Percentiles rank a stretch among this genome's conserved stretches.
Evolutionary conservation across 1,284 basidiomycete genomes (phyloP).

Genomic region (Malassezia nana): DNA sequence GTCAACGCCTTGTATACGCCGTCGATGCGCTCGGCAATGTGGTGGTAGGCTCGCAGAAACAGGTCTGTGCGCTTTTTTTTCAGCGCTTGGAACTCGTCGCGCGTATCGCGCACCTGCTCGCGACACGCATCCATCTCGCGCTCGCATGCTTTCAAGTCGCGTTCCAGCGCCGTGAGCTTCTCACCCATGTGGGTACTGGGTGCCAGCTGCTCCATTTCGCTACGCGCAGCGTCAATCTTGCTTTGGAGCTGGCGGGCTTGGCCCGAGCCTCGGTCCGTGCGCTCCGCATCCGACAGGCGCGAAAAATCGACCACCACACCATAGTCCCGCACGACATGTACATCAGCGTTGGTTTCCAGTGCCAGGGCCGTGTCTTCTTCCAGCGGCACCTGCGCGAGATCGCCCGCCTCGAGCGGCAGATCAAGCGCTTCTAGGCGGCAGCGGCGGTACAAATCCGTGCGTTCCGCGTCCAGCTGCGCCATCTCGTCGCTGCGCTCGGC

Average conservation of each 20-base stretch:
- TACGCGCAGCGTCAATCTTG: slow-evolving; percentile 31
- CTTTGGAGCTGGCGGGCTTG: slow-evolving; percentile 63
- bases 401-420: slow-evolving; percentile 67
- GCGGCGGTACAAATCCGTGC: slow-evolving; percentile 75
- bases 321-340: slow-evolving; percentile 69
- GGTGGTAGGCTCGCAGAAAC: slow-evolving; percentile 91
- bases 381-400: slow-evolving; percentile 77
- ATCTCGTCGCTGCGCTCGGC: slow-evolving; percentile 57
- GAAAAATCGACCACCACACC: slow-evolving; percentile 81
- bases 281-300: slow-evolving; percentile 69
- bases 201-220: slow-evolving; percentile 84
- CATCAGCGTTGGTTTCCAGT: slow-evolving; percentile 53
- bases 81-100: slow-evolving; percentile 80
- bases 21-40: slow-evolving; percentile 89
- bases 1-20: slow-evolving; percentile 96
- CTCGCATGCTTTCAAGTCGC: slow-evolving; percentile 54
- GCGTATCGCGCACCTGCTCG: slow-evolving; percentile 73
- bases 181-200: slow-evolving; percentile 96
- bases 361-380: slow-evolving; percentile 70
- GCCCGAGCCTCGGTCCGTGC: slow-evolving; percentile 62
- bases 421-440: slow-evolving; percentile 88
- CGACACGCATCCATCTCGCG: slow-evolving; percentile 55
- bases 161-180: slow-evolving; percentile 83
- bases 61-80: slow-evolving; percentile 62
- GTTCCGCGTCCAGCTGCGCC: slow-evolving; percentile 73